Evolutionary conservation across 2,329 filamentous ascomycete species (phyloP).

Genomic region (Aspergillus pseudoglaucus): DNA sequence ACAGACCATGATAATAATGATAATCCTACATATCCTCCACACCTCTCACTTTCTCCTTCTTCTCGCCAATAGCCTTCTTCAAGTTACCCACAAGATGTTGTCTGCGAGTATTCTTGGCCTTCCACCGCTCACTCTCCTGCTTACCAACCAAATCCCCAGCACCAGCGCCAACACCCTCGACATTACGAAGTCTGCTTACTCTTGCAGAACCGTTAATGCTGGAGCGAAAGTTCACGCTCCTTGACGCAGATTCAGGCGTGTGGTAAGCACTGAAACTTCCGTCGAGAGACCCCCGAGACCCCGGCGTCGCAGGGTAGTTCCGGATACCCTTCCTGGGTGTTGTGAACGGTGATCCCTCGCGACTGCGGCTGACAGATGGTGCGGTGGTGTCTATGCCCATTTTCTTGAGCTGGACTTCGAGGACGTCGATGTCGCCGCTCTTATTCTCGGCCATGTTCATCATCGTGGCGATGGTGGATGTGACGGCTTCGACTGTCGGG

Average conservation of each 20-base stretch:
- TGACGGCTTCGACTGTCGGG: constrained; percentile 86
- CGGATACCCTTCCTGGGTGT: constrained; percentile 29
- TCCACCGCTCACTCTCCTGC: constrained; percentile 30
- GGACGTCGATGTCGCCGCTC: constrained; percentile 80
- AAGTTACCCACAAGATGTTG: constrained; percentile 29
- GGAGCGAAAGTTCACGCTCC: constrained; percentile 25
- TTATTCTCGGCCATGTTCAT: constrained; percentile 86
- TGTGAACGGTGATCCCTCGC: constrained; percentile 33
- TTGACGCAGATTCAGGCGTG: constrained; percentile 34
- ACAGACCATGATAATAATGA: neutral
- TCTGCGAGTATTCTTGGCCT: constrained; percentile 30
- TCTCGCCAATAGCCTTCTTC: constrained; percentile 29
- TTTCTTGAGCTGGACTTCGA: constrained; percentile 79
- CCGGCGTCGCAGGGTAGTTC: constrained; percentile 31
- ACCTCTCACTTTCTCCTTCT: constrained; percentile 27
- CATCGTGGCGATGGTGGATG: constrained; percentile 88
- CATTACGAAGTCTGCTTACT: constrained; percentile 25
- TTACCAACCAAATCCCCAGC: constrained; percentile 16
- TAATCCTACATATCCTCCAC: constrained; percentile 25
- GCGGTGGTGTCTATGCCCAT: constrained; percentile 46
- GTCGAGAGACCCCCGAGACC: constrained; percentile 31
- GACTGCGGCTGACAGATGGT: constrained; percentile 24
- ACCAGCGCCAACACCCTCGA: constrained; percentile 15
- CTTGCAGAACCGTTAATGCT: constrained; percentile 31
- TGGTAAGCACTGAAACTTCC: constrained; percentile 30